Evolutionary conservation across 2,329 filamentous ascomycete genomes (phyloP).

Genomic region (Phoma sp.): DNA sequence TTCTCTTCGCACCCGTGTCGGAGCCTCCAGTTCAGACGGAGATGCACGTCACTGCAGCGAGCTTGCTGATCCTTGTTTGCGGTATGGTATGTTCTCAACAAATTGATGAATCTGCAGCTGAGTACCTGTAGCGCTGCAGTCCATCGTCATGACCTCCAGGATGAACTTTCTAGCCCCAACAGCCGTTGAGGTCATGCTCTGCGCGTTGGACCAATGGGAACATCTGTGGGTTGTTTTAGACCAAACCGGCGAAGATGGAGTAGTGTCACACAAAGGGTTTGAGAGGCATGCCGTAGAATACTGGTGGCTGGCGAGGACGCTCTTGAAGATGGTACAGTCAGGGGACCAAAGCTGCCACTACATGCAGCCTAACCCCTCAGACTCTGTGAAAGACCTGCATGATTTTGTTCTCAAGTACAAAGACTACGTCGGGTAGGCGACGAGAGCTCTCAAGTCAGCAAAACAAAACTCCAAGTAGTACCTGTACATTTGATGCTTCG

Average conservation of each 20-base stretch:
- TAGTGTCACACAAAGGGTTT: neutral
- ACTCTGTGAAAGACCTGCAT: neutral
- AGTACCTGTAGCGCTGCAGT: neutral
- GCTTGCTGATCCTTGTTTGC: neutral
- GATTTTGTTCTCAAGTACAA: neutral
- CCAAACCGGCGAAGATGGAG: neutral
- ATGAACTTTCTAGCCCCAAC: neutral
- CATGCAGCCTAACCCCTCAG: neutral
- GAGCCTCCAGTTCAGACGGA: neutral
- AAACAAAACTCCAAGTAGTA: too few species aligned
- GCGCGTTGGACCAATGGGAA: neutral
- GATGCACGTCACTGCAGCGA: neutral
- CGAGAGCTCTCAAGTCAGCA: neutral
- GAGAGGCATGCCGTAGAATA: conserved; percentile 3
- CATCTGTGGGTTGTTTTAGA: neutral
- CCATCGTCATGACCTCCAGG: neutral
- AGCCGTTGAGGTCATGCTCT: neutral
- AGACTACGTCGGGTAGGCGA: neutral
- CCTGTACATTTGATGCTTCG: too few species aligned
- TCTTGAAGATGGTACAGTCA: neutral
- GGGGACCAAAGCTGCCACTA: neutral
- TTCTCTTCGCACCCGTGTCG: neutral
- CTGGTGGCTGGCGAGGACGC: conserved; percentile 2
- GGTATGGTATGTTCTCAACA: neutral
- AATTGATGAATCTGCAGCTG: neutral